A percentile compares a stretch with the other conserved stretches of the same genome.
These are phyloP conservation scores for Thelonectria olida DNA, from an alignment of 2,329 filamentous ascomycete genomes.

Conservation along the genomic window DNA sequence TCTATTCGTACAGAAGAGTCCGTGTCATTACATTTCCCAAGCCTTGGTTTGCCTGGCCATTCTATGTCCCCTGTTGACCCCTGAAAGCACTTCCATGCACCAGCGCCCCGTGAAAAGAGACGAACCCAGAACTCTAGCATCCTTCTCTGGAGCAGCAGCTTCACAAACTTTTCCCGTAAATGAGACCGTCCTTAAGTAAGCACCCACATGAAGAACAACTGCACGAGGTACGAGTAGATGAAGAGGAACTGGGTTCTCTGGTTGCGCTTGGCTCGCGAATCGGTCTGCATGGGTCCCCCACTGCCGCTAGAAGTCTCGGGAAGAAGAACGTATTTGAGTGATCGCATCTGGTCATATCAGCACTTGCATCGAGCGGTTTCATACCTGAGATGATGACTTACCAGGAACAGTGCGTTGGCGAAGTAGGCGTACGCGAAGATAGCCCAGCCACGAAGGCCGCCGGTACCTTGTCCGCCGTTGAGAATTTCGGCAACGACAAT, in stretches of 20 bases:
- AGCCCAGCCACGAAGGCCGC: constrained; percentile 87
- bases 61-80: constrained; percentile 14
- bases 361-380: not conserved
- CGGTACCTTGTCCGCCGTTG: constrained; percentile 82
- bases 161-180: not conserved
- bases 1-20: constrained; percentile 10
- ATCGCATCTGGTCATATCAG: constrained; percentile 74
- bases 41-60: constrained; percentile 10
- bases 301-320: constrained; percentile 79
- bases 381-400: constrained; percentile 55
- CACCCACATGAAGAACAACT: constrained; percentile 94
- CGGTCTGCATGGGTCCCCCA: constrained; percentile 71
- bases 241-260: constrained; percentile 92
- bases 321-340: constrained; percentile 92
- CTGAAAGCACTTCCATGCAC: constrained; percentile 12
- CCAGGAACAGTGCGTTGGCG: constrained; percentile 94
- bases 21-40: constrained; percentile 8
- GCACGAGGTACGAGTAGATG: constrained; percentile 92
- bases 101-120: constrained; percentile 18
- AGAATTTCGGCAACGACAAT: constrained; percentile 81
- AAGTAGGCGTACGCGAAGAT: constrained; percentile 92
- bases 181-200: constrained; percentile 51
- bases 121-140: not conserved
- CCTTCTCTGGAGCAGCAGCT: not conserved
- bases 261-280: constrained; percentile 86